Percentiles rank a stretch among this genome's conserved stretches.
Evolutionary conservation across 768 basidiomycete genomes (phyloP).

Genomic region (Leccinum olivaceopallidum): DNA sequence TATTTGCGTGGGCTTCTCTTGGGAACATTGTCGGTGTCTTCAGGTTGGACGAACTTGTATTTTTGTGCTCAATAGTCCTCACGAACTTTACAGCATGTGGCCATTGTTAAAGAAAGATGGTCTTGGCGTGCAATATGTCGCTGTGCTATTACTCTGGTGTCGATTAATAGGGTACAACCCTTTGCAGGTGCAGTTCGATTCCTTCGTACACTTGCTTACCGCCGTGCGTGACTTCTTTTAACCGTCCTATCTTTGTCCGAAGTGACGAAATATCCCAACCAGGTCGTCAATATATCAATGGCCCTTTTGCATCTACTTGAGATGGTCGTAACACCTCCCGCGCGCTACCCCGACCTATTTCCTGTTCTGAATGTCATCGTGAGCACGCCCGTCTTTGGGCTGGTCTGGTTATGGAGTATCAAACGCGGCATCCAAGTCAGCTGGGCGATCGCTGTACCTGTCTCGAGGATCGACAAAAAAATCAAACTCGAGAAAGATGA

Average conservation of each 20-base stretch:
- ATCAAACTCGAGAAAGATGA: neutral
- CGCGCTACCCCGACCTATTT: slow-evolving; percentile 83
- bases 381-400: slow-evolving; percentile 75
- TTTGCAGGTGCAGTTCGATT: slow-evolving; percentile 41
- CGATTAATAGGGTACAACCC: slow-evolving; percentile 78
- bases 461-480: slow-evolving; percentile 13
- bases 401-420: slow-evolving; percentile 90
- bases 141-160: slow-evolving; percentile 77
- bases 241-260: neutral
- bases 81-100: slow-evolving; percentile 76
- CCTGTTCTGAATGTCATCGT: slow-evolving; percentile 83
- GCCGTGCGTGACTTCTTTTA: slow-evolving; percentile 37
- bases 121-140: slow-evolving; percentile 71
- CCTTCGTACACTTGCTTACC: slow-evolving; percentile 55
- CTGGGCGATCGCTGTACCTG: slow-evolving; percentile 70
- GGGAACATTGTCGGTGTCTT: slow-evolving; percentile 86
- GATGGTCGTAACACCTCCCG: slow-evolving; percentile 57
- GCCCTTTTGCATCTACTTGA: slow-evolving; percentile 65
- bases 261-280: neutral
- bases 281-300: slow-evolving; percentile 60
- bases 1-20: slow-evolving; percentile 33
- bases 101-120: slow-evolving; percentile 83
- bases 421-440: slow-evolving; percentile 75
- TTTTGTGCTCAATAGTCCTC: neutral
- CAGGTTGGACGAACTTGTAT: slow-evolving; percentile 53